These are phyloP conservation scores for Ambrosia hybrid DNA, from an alignment of 140 eudicot species.

Conservation along the genomic window DNA sequence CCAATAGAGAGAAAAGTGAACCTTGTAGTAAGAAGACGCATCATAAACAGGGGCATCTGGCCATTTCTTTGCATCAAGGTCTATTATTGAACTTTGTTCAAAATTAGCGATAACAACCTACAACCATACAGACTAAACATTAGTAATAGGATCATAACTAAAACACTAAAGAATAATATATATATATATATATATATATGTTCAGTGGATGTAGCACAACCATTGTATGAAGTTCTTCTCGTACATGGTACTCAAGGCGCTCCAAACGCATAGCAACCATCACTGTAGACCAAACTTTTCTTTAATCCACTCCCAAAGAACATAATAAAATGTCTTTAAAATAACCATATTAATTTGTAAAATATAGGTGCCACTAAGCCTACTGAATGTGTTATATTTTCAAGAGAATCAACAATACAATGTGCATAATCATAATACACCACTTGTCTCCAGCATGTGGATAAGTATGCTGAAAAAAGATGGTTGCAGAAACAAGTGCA, in stretches of 20 bases:
- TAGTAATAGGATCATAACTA: background rate
- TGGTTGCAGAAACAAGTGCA: no score
- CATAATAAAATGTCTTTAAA: background rate
- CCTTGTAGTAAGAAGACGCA: slow-evolving; percentile 79
- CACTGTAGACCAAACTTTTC: slow-evolving; percentile 28
- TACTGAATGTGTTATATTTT: slow-evolving; percentile 94
- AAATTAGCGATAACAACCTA: slow-evolving; percentile 90
- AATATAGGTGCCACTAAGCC: slow-evolving; percentile 3
- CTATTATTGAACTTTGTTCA: slow-evolving; percentile 57
- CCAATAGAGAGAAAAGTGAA: slow-evolving; percentile 11
- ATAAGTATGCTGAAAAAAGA: no score
- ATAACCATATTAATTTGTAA: background rate
- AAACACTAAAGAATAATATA: background rate
- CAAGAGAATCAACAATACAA: slow-evolving; percentile 94
- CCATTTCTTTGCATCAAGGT: slow-evolving; percentile 97
- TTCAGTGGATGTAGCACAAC: slow-evolving; percentile 88
- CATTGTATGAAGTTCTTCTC: slow-evolving; percentile 88
- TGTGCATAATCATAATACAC: slow-evolving; percentile 93
- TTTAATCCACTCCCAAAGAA: background rate
- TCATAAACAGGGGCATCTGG: slow-evolving; percentile 87
- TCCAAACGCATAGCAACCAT: slow-evolving; percentile 62
- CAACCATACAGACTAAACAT: background rate
- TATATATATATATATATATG: no score
- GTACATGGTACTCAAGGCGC: slow-evolving; percentile 79
- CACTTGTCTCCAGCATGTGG: no score